Percentiles rank a stretch among this genome's conserved stretches.
Conservation (phyloP, 192 early-diverging fungal species). For the Coemansia sp. region DNA sequence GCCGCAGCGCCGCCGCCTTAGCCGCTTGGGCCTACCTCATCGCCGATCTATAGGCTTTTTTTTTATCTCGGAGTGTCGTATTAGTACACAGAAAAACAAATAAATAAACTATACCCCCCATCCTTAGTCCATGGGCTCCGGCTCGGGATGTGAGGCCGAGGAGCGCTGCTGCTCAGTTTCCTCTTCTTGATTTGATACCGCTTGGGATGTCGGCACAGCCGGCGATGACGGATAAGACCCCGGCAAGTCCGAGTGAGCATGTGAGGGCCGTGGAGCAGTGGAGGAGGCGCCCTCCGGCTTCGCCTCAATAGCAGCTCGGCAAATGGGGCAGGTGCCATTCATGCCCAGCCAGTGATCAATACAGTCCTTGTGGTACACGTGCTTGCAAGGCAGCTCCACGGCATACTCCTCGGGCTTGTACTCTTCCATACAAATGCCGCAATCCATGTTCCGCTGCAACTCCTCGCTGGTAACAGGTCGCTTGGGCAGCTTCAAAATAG, state of each 20-base stretch:
- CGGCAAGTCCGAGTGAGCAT: slow-evolving; percentile 41
- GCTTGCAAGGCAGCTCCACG: slow-evolving; percentile 79
- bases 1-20: slow-evolving; percentile 61
- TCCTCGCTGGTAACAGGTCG: slow-evolving; percentile 59
- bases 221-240: slow-evolving; percentile 49
- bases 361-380: slow-evolving; percentile 88
- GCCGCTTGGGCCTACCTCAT: slow-evolving; percentile 64
- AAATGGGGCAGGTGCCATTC: slow-evolving; percentile 94
- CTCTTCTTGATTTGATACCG: slow-evolving; percentile 5
- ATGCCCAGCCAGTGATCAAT: slow-evolving; percentile 92
- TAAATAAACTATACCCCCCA: neutral
- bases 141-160: neutral
- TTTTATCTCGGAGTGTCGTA: neutral
- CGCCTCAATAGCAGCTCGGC: slow-evolving; percentile 58
- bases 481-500: slow-evolving; percentile 67
- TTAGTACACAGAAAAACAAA: neutral
- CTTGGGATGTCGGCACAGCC: slow-evolving; percentile 1
- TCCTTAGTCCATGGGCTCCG: slow-evolving; percentile 36
- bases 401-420: slow-evolving; percentile 70
- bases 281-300: neutral
- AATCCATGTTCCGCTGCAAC: slow-evolving; percentile 70
- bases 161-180: neutral
- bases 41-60: slow-evolving; percentile 53
- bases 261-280: neutral
- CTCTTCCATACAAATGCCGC: slow-evolving; percentile 91